Percentiles rank a stretch among this genome's conserved stretches.
Conservation (phyloP, 352 stramenopile genomes). For the Pythium periplocum region DNA sequence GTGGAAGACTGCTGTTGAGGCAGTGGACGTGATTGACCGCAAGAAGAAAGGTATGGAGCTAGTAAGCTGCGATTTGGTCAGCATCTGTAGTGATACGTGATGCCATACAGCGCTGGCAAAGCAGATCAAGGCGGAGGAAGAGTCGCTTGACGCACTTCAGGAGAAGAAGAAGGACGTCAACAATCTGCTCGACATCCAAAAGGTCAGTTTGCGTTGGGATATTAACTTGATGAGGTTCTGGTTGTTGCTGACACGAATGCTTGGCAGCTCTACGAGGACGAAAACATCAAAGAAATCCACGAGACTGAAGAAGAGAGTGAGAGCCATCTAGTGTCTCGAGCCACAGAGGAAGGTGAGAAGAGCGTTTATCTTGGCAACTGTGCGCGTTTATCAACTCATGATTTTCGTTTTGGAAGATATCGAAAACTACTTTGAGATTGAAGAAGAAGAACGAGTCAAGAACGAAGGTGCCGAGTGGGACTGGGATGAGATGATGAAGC, state of each 20-base stretch:
- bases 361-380: neutral
- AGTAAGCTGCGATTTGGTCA: neutral
- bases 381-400: neutral
- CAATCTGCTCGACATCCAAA: slow-evolving; percentile 65
- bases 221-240: too few relatives aligned
- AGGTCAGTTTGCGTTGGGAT: slow-evolving; percentile 19
- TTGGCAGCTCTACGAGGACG: slow-evolving; percentile 65
- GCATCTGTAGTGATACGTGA: neutral
- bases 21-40: slow-evolving; percentile 59
- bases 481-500: slow-evolving; percentile 85
- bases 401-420: slow-evolving; percentile 34
- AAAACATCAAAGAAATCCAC: slow-evolving; percentile 84
- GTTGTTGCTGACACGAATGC: too few relatives aligned
- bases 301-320: slow-evolving; percentile 81
- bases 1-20: slow-evolving; percentile 62
- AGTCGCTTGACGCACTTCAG: slow-evolving; percentile 32
- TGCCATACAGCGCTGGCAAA: slow-evolving; percentile 30
- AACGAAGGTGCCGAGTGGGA: slow-evolving; percentile 63
- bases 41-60: slow-evolving; percentile 60
- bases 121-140: slow-evolving; percentile 53
- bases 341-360: slow-evolving; percentile 51
- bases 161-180: slow-evolving; percentile 66
- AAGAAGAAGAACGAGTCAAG: slow-evolving; percentile 68
- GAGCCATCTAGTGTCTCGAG: slow-evolving; percentile 23
- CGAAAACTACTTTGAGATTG: slow-evolving; percentile 79